Base-by-base conservation (phyloP, 768 basidiomycete genomes). In the Rhizopogon salebrosus region DNA sequence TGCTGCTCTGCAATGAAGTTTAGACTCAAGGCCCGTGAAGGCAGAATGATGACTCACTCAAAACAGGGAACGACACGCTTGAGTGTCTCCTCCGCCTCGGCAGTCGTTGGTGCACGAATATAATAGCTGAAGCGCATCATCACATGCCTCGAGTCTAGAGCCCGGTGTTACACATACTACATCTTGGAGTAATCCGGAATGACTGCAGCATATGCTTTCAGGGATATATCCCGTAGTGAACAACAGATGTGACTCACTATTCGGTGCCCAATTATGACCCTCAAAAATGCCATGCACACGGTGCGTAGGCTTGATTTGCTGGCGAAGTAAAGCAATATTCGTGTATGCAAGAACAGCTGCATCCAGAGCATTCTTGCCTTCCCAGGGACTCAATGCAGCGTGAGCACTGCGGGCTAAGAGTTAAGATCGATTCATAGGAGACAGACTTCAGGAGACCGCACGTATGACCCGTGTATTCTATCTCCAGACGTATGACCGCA, bases 321-420 rank as follows among this genome's bases (percentile, higher is more conserved):
- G 92, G 14, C 92, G 81, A 23, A 94, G 75, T 6, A 83, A 82
- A 0, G 88, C 83, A 24, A 94, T 83, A 49, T 84, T 87, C 45
- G 79, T 86, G 63, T 94, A 93, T 3, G 87, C 86, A 3, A 91
- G 75, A 4, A 92, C 86, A n/a, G 89, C 90, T 0, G 92, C 92
- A 62, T 95, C 92, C 11, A 92, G 68, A 1, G 91, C 85, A 56
- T 93, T 92, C 54, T 74, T 76, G 1, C 89, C 91, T 65, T 92
- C 87, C 90, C 91, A 92, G 22, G 90, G 91, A 20, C 84, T 85
- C 24, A 87, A 71, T 1, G 83, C 83, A 3, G 88, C 89, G 62
- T 90, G 89, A 3, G 89, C 87, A 10, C 87, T 90, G 51, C 40
- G 24, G n/a, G 10, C 9, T 16, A 26, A 16, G 6, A 34, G 14